Base-by-base conservation (phyloP, 139 green algal species). In the Nannochloris sp. region DNA sequence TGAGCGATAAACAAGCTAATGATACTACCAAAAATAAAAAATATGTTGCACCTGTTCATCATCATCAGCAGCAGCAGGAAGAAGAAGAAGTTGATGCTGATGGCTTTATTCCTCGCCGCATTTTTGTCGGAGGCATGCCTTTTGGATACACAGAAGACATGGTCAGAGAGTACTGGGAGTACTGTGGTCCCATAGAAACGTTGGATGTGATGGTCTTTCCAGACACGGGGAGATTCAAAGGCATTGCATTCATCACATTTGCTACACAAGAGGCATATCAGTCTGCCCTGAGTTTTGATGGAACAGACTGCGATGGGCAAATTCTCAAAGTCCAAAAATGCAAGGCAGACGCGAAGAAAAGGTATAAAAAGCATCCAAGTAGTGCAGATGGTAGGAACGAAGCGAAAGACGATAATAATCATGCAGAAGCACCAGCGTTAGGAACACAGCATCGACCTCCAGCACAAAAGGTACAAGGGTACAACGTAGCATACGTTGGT, bases 211-310 rank as follows among this genome's bases (percentile, higher is more conserved):
- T 95, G 65, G 85, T 70, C n/a, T 98, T 98, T 75, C 81, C 82
- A 0, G 90, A 98, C 80, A 89, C 74, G 0, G 88, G 88, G 6
- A 80, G 85, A 36, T 98, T 98, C 79, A 85, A 83, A 31, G 92
- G 92, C 63, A 93, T 95, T 9, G 82, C 77, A 4, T 95, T 94
- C 73, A 83, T 98, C 74, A 96, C 92, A n/a, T 98, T 93, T 57
- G 65, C 68, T 8, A 87, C 71, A 29, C 70, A 87, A 66, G 81
- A 81, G 25, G 85, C 57, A 5, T 91, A 81, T 53, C 48, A 85
- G 44, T 76, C 75, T 27, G 89, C 89, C 1, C 74, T 96, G 53
- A 57, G 74, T 5, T 90, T 74, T 71, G 73, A 92, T 56, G 78
- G 73, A 36, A 64, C 60, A 60, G 64, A 72, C 24, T 69, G 77